Percentiles rank a stretch among this genome's conserved stretches.
Conservation (phyloP, 371 early-diverging fungal species). For the Apophysomyces ossiformis region DNA sequence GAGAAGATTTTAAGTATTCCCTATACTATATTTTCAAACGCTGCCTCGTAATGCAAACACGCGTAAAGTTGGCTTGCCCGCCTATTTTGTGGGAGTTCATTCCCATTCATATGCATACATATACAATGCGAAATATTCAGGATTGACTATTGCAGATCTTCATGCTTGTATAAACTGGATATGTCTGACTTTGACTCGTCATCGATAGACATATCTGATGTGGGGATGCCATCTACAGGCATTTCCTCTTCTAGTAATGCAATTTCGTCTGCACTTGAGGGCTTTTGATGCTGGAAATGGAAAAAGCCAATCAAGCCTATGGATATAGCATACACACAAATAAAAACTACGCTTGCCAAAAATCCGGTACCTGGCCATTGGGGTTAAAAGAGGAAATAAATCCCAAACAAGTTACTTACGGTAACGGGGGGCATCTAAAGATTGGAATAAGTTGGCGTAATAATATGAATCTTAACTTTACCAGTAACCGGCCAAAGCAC, state of each 20-base stretch:
- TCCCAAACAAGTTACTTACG: conserved; percentile 20
- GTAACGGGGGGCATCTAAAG: conserved; percentile 38
- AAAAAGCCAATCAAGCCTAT: conserved; percentile 25
- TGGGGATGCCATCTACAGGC: not conserved
- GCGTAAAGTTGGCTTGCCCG: too few relatives aligned
- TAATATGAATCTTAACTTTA: conserved; percentile 1
- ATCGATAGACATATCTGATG: not conserved
- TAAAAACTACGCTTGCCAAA: conserved; percentile 18
- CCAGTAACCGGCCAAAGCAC: conserved; percentile 58
- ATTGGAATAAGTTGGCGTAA: not conserved
- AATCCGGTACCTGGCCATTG: conserved; percentile 36
- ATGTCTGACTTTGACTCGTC: not conserved
- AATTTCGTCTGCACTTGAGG: conserved; percentile 4
- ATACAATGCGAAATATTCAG: too few relatives aligned
- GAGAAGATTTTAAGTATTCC: too few relatives aligned
- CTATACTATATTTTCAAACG: too few relatives aligned
- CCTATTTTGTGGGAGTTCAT: too few relatives aligned
- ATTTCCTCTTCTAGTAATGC: conserved; percentile 14
- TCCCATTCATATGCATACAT: too few relatives aligned
- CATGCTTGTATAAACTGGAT: not conserved
- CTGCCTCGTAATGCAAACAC: too few relatives aligned
- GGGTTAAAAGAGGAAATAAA: not conserved
- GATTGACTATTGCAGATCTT: too few relatives aligned
- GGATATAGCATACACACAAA: conserved; percentile 23
- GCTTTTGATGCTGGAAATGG: conserved; percentile 10